Evolutionary conservation across 768 basidiomycete genomes (phyloP).

Genomic region (Fistulinella prunicolor): DNA sequence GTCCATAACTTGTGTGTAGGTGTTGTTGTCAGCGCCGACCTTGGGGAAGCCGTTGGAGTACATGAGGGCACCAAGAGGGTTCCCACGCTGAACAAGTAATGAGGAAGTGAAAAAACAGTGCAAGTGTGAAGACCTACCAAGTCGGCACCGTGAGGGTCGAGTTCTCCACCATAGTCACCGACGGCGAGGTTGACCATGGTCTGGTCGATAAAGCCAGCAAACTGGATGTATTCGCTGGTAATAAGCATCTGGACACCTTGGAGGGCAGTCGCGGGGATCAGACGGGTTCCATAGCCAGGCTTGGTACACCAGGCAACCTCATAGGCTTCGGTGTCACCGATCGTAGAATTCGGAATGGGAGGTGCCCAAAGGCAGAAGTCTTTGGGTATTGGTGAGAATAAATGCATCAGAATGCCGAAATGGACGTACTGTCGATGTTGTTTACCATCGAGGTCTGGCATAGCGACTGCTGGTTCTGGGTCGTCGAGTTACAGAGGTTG

Average conservation of each 20-base stretch:
- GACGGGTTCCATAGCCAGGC: conserved; percentile 61
- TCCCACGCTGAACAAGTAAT: conserved; percentile 54
- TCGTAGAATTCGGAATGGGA: conserved; percentile 42
- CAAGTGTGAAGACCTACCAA: conserved; percentile 33
- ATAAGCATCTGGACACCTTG: conserved; percentile 61
- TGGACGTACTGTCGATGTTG: conserved; percentile 38
- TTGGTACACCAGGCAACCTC: conserved; percentile 77
- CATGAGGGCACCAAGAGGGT: conserved; percentile 70
- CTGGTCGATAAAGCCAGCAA: conserved; percentile 68
- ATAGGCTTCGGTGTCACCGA: conserved; percentile 64
- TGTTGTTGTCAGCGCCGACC: conserved; percentile 36
- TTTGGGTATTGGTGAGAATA: conserved; percentile 33
- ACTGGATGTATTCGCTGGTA: conserved; percentile 55
- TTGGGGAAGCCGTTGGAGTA: conserved; percentile 57
- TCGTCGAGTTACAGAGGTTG: conserved; percentile 68
- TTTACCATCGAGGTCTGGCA: conserved; percentile 73
- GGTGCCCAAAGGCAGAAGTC: conserved; percentile 76
- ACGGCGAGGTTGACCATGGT: conserved; percentile 46
- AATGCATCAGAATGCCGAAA: not conserved
- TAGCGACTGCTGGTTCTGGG: conserved; percentile 53
- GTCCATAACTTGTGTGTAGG: conserved; percentile 53
- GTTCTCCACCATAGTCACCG: conserved; percentile 70
- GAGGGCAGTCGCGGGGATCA: conserved; percentile 64
- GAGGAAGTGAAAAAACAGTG: no score
- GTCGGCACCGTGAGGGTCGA: conserved; percentile 76